Conservation (phyloP, 768 basidiomycete species). For the Calocera viscosa region DNA sequence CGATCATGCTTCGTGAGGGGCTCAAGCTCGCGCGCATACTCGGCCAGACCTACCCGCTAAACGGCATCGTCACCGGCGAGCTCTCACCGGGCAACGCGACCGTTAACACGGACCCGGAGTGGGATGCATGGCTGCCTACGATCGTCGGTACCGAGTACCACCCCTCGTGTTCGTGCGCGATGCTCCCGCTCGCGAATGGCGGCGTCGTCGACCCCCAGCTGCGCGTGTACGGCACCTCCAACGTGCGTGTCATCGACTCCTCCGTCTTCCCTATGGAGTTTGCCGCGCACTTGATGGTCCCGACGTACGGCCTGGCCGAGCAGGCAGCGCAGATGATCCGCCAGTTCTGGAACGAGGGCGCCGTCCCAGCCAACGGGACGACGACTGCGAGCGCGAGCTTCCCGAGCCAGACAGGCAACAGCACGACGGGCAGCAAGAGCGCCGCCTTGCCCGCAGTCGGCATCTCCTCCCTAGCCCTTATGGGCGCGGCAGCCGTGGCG, state of each 20-base stretch:
- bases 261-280: constrained; percentile 28
- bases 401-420: constrained; percentile 4
- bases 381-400: constrained; percentile 4
- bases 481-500: background rate
- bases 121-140: constrained; percentile 40
- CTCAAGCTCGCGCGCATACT: constrained; percentile 49
- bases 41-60: constrained; percentile 42
- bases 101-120: constrained; percentile 45
- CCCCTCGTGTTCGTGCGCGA: constrained; percentile 20
- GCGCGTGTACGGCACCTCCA: constrained; percentile 26
- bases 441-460: background rate
- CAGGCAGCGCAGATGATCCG: constrained; percentile 36
- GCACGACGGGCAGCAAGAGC: background rate
- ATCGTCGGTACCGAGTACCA: constrained; percentile 29
- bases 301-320: constrained; percentile 39
- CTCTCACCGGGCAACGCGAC: constrained; percentile 35
- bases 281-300: constrained; percentile 33
- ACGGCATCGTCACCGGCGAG: constrained; percentile 35
- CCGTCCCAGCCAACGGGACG: constrained; percentile 1
- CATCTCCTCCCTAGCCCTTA: background rate
- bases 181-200: constrained; percentile 33
- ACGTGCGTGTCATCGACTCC: constrained; percentile 25
- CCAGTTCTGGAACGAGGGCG: constrained; percentile 27
- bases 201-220: constrained; percentile 28
- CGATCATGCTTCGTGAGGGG: constrained; percentile 42